Conservation (phyloP, 2,329 filamentous ascomycete species). For the Chaetomiaceae sp. region DNA sequence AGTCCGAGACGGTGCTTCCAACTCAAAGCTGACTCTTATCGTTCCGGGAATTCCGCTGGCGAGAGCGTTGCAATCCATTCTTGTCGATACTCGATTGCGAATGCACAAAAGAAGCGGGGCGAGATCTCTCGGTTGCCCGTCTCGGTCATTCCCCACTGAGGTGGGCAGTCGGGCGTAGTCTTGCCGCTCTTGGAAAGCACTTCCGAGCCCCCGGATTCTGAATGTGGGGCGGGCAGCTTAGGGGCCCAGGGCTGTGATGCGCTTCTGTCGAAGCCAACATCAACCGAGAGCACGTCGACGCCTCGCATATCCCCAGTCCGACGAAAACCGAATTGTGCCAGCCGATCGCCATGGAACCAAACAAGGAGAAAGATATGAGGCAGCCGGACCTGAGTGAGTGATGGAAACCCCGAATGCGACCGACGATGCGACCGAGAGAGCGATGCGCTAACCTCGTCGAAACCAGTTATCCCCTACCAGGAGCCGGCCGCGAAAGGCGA, state of each 20-base stretch:
- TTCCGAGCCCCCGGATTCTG: constrained; percentile 2
- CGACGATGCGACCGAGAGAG: neutral
- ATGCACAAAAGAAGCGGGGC: neutral
- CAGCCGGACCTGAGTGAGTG: constrained; percentile 41
- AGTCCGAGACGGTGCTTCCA: too few species aligned
- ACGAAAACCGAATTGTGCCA: constrained; percentile 1
- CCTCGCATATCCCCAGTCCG: neutral
- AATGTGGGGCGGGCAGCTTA: constrained; percentile 2
- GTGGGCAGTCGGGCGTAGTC: neutral
- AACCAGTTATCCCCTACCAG: constrained; percentile 80
- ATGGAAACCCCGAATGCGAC: neutral
- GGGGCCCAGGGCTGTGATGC: neutral
- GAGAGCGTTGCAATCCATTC: too few species aligned
- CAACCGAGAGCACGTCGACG: constrained; percentile 6
- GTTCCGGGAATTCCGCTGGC: neutral
- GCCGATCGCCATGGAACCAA: constrained; percentile 35
- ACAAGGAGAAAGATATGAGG: constrained; percentile 40
- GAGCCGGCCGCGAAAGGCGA: constrained; percentile 64
- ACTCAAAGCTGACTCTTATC: too few species aligned
- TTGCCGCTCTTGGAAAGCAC: constrained; percentile 1
- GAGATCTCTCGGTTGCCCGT: too few species aligned
- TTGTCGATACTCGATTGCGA: neutral
- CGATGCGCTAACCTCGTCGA: constrained; percentile 5
- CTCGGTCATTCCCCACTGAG: too few species aligned
- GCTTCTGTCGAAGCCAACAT: neutral